Conservation (phyloP, 768 basidiomycete species). For the Pleurotus cornucopiae region DNA sequence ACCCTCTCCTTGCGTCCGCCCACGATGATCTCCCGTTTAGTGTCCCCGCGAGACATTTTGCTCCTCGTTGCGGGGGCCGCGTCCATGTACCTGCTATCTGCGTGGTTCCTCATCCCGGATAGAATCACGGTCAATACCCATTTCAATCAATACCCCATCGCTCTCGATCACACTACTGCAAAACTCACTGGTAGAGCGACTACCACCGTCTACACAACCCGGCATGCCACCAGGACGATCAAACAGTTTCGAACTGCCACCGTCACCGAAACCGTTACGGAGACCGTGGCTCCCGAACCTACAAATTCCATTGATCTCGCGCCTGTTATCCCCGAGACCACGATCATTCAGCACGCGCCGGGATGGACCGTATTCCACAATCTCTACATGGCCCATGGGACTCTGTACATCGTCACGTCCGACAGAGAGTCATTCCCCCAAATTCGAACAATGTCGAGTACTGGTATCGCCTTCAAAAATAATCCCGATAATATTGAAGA, state of each 20-base stretch:
- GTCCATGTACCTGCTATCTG: slow-evolving; percentile 1
- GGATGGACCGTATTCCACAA: slow-evolving; percentile 86
- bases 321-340: slow-evolving; percentile 42
- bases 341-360: slow-evolving; percentile 60
- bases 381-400: slow-evolving; percentile 83
- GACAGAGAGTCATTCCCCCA: slow-evolving; percentile 27
- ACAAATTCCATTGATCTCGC: slow-evolving; percentile 11
- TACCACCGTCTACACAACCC: neutral
- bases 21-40: neutral
- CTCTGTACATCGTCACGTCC: slow-evolving; percentile 58
- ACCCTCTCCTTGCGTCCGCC: neutral
- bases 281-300: neutral
- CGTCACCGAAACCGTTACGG: neutral
- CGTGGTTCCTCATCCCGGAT: neutral
- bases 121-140: slow-evolving; percentile 1
- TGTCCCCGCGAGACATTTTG: neutral
- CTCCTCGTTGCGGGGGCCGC: neutral
- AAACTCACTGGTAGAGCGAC: neutral
- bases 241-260: neutral
- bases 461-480: slow-evolving; percentile 52
- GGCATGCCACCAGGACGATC: neutral
- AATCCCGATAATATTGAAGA: slow-evolving; percentile 58
- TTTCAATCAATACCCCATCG: neutral
- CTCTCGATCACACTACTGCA: neutral
- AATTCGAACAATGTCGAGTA: slow-evolving; percentile 64